Evolutionary conservation across 345 rosid genomes (phyloP).

Genomic region (Brassica napus): DNA sequence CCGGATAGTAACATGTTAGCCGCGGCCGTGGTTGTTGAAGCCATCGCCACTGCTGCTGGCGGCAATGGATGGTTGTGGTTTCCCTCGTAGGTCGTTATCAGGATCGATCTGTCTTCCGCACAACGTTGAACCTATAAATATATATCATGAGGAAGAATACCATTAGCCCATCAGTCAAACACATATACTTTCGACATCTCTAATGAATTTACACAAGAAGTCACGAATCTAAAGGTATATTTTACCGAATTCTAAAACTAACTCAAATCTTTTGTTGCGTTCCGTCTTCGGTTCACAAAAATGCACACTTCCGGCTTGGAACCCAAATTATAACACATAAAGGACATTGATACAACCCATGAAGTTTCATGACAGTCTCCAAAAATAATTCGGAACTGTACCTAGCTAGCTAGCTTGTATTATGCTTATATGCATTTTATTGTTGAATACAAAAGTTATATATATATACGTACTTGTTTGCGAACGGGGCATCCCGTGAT

Average conservation of each 20-base stretch:
- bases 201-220: no score
- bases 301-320: neutral
- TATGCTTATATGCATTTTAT: neutral
- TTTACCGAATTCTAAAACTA: neutral
- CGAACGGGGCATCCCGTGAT: conserved; percentile 72
- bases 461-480: conserved; percentile 50
- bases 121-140: conserved; percentile 79
- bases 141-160: neutral
- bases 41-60: conserved; percentile 92
- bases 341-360: neutral
- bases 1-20: conserved; percentile 92
- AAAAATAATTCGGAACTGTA: neutral
- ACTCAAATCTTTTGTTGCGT: neutral
- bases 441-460: neutral
- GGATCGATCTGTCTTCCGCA: conserved; percentile 78
- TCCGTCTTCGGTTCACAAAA: neutral
- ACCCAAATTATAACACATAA: neutral
- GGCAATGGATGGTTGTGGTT: conserved; percentile 95
- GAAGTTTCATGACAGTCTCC: neutral
- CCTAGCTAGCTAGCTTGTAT: neutral
- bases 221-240: neutral
- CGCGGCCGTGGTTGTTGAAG: conserved; percentile 86
- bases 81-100: conserved; percentile 94
- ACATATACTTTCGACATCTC: neutral
- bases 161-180: neutral